These are phyloP conservation scores for Dryas drummondii DNA, from an alignment of 306 rosid species.

Conservation along the genomic window DNA sequence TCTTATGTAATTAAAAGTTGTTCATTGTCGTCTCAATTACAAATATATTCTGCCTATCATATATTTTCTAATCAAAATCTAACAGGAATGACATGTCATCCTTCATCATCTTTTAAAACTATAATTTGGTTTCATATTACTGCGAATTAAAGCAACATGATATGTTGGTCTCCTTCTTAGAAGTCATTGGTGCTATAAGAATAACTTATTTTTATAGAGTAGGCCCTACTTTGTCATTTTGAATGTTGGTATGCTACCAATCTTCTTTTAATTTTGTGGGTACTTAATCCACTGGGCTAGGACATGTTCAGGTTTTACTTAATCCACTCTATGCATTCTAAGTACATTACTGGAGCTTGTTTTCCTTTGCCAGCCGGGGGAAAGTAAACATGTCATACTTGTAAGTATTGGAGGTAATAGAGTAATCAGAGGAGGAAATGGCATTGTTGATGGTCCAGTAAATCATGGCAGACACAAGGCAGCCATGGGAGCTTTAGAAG, in stretches of 20 bases:
- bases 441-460: conserved; percentile 67
- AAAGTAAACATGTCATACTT: conserved; percentile 61
- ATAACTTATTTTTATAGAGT: not conserved
- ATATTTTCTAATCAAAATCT: not conserved
- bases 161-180: not conserved
- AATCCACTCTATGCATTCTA: conserved; percentile 10
- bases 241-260: not conserved
- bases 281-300: not conserved
- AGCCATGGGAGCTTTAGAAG: conserved; percentile 51
- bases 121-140: not conserved
- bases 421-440: conserved; percentile 83
- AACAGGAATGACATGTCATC: not conserved
- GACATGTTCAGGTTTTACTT: not conserved
- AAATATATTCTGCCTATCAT: not conserved
- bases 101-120: not conserved
- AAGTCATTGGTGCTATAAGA: not conserved
- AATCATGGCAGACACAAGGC: conserved; percentile 40
- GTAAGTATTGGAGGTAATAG: conserved; percentile 78
- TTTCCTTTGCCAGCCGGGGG: conserved; percentile 74
- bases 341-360: conserved; percentile 27
- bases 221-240: not conserved
- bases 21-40: not conserved
- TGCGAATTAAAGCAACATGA: not conserved
- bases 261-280: not conserved
- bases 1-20: not conserved